Percentiles rank a stretch among this genome's conserved stretches.
Conservation (phyloP, 2,329 filamentous ascomycete genomes). For the Ambrosiella beaveri region DNA sequence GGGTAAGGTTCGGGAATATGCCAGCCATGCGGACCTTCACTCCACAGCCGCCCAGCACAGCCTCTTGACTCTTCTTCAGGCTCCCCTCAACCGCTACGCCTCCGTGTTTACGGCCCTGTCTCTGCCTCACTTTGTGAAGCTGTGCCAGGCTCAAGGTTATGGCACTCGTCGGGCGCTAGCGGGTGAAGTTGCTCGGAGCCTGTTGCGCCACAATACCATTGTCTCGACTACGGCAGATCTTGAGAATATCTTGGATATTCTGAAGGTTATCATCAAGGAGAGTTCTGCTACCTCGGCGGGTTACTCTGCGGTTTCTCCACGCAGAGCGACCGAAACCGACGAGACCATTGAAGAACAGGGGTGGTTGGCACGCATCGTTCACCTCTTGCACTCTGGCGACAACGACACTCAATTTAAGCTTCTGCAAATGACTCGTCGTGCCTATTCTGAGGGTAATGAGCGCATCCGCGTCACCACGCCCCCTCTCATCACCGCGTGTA, state of each 20-base stretch:
- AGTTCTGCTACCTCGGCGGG: constrained; percentile 69
- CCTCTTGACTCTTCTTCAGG: constrained; percentile 75
- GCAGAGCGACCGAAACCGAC: constrained; percentile 68
- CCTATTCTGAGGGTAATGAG: constrained; percentile 82
- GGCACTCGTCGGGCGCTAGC: constrained; percentile 81
- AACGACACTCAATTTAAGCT: constrained; percentile 93
- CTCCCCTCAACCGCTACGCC: constrained; percentile 73
- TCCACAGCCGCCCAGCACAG: constrained; percentile 75
- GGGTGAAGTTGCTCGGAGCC: constrained; percentile 64
- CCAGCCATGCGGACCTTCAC: constrained; percentile 90
- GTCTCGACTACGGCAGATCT: constrained; percentile 66
- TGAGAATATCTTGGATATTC: constrained; percentile 72
- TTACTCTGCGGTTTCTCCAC: constrained; percentile 65
- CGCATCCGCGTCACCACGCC: constrained; percentile 92
- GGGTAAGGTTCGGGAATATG: constrained; percentile 70
- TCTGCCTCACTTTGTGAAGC: constrained; percentile 76
- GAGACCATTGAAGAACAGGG: constrained; percentile 97
- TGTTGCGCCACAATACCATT: constrained; percentile 66
- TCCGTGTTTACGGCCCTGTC: constrained; percentile 94
- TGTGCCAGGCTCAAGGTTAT: constrained; percentile 84
- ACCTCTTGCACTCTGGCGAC: constrained; percentile 64
- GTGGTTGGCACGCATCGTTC: constrained; percentile 83
- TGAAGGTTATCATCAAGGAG: constrained; percentile 86
- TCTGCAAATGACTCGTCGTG: constrained; percentile 71
- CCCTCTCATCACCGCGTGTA: constrained; percentile 71